phyloP scores from a whole-genome alignment of 2,329 filamentous ascomycete species.

The Xylariomycetidae sp. region DNA sequence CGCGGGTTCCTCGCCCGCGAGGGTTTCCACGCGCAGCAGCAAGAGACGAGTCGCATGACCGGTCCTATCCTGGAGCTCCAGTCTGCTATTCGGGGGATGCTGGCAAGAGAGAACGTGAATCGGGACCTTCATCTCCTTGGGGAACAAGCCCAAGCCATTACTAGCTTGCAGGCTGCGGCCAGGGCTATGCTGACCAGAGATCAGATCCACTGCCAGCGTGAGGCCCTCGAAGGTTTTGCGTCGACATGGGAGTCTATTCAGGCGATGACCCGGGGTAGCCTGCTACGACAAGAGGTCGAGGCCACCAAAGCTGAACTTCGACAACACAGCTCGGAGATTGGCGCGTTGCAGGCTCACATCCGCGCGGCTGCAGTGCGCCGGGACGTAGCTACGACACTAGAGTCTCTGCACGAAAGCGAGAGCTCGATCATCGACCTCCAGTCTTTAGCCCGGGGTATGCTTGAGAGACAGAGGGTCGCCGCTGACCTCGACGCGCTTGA shows the following conservation, averaged over 20 bases:
- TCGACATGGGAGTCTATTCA: constrained; percentile 48
- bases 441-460: constrained; percentile 56
- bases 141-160: constrained; percentile 17
- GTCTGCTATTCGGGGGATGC: constrained; percentile 62
- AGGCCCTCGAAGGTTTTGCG: constrained; percentile 45
- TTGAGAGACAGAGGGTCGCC: constrained; percentile 47
- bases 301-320: constrained; percentile 44
- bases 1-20: constrained; percentile 64
- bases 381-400: constrained; percentile 43
- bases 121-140: constrained; percentile 17
- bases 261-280: constrained; percentile 42
- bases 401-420: constrained; percentile 40
- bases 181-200: constrained; percentile 58
- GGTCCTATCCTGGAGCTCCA: constrained; percentile 57
- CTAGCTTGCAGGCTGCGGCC: constrained; percentile 57
- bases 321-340: constrained; percentile 38
- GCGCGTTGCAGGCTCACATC: constrained; percentile 45
- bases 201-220: constrained; percentile 45
- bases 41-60: constrained; percentile 48
- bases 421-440: constrained; percentile 49
- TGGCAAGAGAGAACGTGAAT: constrained; percentile 54
- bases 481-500: constrained; percentile 52
- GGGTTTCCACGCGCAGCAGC: constrained; percentile 49
- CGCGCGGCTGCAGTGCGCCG: constrained; percentile 52
- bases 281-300: constrained; percentile 40